Base-by-base conservation (phyloP, 1,139 yeast species). In the Pichia sp. region DNA sequence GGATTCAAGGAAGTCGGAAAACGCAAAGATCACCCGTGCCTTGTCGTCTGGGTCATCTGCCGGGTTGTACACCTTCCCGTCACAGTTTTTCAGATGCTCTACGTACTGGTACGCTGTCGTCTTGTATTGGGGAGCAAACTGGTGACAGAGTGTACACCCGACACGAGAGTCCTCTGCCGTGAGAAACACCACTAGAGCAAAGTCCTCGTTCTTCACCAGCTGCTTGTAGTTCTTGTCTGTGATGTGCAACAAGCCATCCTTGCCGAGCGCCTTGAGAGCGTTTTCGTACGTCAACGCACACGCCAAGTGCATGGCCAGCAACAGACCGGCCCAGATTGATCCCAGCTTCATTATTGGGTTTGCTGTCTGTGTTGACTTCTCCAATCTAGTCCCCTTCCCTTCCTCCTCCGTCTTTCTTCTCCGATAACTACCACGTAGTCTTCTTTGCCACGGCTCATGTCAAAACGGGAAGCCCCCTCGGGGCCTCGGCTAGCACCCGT, bases 111-210 rank as follows among this genome's bases (percentile, higher is more conserved):
- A 72, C 32, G 84, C 85, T 49, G 90, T 76, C 50, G 75, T 75
- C 26, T 78, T 73, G 65, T 72, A 89, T 50, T 80, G 81, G 1
- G 97, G 96, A 41, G 79, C 82, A 63, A 88, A 78, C 50, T 85
- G 83, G 30, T 74, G 65, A 76, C 99, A 93, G 57, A 89, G 75
- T 1, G 76, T 75, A 72, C 99, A 93, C 40, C 89, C 89, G 67
- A 90, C 79, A 62, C 82, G 82, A 0, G 89, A 75, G 42, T 84
- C 78, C 16, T 84, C 80, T 2, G 97, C 90, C 0, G 97, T 87
- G 62, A 93, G 72, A 54, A 87, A 75, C 45, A 84, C 70, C 30
- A 88, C 77, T 19, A 88, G 65, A 49, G 86, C 80, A 68, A 81
- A 84, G 64, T 90, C 90, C 44, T 76, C 84, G 1, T 92, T 90